A percentile compares a stretch with the other conserved stretches of the same genome.
Conservation (phyloP, 192 early-diverging fungal genomes). For the Phycomyces blakesleeanus region DNA sequence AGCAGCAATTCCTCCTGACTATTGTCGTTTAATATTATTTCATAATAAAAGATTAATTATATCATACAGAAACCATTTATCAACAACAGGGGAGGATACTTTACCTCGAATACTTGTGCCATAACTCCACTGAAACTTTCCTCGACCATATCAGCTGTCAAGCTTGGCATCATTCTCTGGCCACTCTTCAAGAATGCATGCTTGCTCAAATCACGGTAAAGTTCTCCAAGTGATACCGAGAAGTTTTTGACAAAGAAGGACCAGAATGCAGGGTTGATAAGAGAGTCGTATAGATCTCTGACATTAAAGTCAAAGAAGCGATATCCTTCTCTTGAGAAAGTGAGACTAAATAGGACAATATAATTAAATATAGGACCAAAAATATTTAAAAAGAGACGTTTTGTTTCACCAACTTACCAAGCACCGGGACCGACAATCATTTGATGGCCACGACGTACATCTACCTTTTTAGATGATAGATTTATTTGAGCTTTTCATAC, state of each 20-base stretch:
- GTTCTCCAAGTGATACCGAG: constrained; percentile 23
- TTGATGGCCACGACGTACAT: constrained; percentile 28
- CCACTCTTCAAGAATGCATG: constrained; percentile 26
- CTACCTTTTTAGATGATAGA: too few species aligned
- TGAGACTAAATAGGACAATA: constrained; percentile 2
- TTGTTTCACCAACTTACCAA: background rate
- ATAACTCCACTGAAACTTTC: constrained; percentile 33
- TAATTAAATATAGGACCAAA: too few species aligned
- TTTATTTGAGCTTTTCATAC: too few species aligned
- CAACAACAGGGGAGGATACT: too few species aligned
- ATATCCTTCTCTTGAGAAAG: constrained; percentile 32
- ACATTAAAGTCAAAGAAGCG: constrained; percentile 22
- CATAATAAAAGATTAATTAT: too few species aligned
- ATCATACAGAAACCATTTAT: too few species aligned
- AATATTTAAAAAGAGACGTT: too few species aligned
- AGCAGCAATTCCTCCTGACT: constrained; percentile 25
- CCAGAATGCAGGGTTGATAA: constrained; percentile 25
- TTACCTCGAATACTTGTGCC: constrained; percentile 27
- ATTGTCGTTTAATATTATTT: too few species aligned
- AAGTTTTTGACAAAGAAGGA: constrained; percentile 28
- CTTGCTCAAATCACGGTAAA: constrained; percentile 31
- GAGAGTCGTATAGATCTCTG: constrained; percentile 19
- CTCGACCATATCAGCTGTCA: constrained; percentile 32
- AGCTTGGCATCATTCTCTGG: constrained; percentile 22
- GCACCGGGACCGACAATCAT: constrained; percentile 36